Conservation (phyloP, 371 early-diverging fungal species). For the Mortierella sp. region DNA sequence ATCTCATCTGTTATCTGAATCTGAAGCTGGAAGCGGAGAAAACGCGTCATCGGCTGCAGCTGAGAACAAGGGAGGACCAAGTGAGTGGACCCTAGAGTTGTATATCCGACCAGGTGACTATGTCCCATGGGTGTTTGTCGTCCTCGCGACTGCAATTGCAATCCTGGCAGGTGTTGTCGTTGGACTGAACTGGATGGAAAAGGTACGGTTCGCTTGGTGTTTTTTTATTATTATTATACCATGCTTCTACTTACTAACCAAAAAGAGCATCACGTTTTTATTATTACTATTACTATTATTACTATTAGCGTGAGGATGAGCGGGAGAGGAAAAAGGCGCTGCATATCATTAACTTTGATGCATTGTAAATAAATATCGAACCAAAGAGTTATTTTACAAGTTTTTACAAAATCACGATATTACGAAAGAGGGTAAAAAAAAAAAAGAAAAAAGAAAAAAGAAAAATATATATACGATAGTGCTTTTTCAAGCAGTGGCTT, state of each 20-base stretch:
- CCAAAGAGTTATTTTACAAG: slow-evolving; percentile 2
- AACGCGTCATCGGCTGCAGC: background rate
- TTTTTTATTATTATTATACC: background rate
- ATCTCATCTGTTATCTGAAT: slow-evolving; percentile 57
- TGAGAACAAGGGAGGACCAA: slow-evolving; percentile 34
- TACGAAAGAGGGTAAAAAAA: background rate
- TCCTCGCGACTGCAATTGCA: slow-evolving; percentile 72
- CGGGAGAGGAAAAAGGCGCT: slow-evolving; percentile 76
- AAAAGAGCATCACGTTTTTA: too few species aligned
- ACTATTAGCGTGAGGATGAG: slow-evolving; percentile 78
- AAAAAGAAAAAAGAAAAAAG: background rate
- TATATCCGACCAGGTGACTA: slow-evolving; percentile 89
- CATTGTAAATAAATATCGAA: slow-evolving; percentile 63
- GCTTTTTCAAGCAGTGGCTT: background rate
- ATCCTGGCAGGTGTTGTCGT: slow-evolving; percentile 78
- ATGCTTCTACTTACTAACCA: background rate
- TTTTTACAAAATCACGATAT: background rate
- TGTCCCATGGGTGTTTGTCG: slow-evolving; percentile 81
- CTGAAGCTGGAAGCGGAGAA: background rate
- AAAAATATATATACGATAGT: background rate
- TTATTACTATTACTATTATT: slow-evolving; percentile 3
- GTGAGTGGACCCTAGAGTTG: slow-evolving; percentile 86
- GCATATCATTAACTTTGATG: slow-evolving; percentile 94
- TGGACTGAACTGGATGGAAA: slow-evolving; percentile 81
- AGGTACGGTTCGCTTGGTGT: slow-evolving; percentile 56